Conservation (phyloP, 2,329 filamentous ascomycete genomes). For the Mariannaea sp. region DNA sequence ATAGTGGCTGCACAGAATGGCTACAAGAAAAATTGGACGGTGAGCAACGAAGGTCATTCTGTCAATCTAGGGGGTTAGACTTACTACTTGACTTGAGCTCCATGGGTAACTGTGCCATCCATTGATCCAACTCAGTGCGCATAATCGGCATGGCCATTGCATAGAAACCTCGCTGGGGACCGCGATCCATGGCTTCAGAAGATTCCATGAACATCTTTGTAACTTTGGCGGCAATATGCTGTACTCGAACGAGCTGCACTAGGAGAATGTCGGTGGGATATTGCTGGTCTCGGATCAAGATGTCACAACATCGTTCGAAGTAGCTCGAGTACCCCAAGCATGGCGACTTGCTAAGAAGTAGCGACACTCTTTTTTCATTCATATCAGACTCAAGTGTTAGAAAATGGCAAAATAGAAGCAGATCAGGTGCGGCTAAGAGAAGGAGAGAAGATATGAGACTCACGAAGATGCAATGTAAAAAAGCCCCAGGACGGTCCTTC, state of each 20-base stretch:
- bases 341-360: background rate
- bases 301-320: background rate
- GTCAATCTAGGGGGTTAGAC: background rate
- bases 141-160: background rate
- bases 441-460: no score
- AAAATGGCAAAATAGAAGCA: no score
- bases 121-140: background rate
- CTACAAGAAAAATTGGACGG: background rate
- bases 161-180: background rate
- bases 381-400: no score
- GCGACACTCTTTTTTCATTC: background rate
- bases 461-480: slow-evolving; percentile 2
- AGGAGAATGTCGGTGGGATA: background rate
- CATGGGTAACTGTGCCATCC: background rate
- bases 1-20: background rate
- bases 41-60: background rate
- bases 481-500: background rate
- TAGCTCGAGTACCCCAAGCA: background rate
- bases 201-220: background rate
- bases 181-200: background rate
- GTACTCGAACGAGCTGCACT: background rate
- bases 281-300: background rate
- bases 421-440: no score
- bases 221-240: background rate
- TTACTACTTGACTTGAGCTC: background rate